Base-by-base conservation (phyloP, 2,329 filamentous ascomycete species). In the Cladosporium halotolerans region DNA sequence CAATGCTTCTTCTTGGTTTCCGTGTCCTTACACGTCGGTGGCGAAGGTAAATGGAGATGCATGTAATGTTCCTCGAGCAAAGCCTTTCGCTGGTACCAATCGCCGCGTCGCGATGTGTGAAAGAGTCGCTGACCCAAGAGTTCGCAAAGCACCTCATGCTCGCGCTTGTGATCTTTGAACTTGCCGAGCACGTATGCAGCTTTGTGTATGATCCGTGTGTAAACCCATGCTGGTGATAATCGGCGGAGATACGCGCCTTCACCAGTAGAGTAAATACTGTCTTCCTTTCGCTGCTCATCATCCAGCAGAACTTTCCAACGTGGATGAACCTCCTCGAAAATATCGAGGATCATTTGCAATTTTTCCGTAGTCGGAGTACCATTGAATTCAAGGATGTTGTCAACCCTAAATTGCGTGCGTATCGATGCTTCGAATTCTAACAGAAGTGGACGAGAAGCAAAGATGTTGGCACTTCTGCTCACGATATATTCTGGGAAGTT, bases 51-150 rank as follows among this genome's bases (percentile, higher is more conserved):
- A 5, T 87, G 66, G 4, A 78, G 75, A 64, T 83, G 79, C 88
- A 97, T 91, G 69, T 99, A 97, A 66, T 95, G 90, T 68, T 99
- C 93, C 72, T 99, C 93, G 2, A 99, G 71, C 1, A 99, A 74
- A 1, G 92, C 93, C 70, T 95, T 96, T 16, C 93, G 87, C 66
- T 96, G 91, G 67, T 97, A 97, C 93, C 93, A 99, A 0, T 84
- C 82, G 0, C 93, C 93, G 40, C 93, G 82, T 28, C 91, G 81
- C 1, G 90, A 83, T 41, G 87, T 78, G 63, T 97, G 91, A 63
- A 97, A 97, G 0, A 96, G 77, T 4, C 80, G 80, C 66, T 99
- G 93, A 3, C 73, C 72, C 0, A 99, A 80, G 3, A 99, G 78
- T 63, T 93, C 88, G 0, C 72, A 77, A 1, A 96, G 73, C 0